Base-by-base conservation (phyloP, 2,329 filamentous ascomycete genomes). In the Ophiostoma ips region DNA sequence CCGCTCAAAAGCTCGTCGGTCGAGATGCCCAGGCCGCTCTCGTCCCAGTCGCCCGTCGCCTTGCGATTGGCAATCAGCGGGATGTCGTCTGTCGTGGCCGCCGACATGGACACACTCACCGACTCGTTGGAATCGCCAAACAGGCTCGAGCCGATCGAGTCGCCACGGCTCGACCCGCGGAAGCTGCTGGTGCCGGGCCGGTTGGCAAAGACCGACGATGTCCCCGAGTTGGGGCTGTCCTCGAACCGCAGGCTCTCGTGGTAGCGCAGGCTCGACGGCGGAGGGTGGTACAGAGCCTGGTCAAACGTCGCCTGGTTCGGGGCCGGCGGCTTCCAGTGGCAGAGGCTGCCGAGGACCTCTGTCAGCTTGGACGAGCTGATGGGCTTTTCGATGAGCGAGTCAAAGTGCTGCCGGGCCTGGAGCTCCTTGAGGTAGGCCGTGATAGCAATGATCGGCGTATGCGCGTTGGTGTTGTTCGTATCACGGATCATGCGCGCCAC, bases 341-440 rank as follows among this genome's bases (percentile, higher is more conserved):
- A 98, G 28, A 95, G 76, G 51, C 83, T 81, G 55, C 84, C 83
- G 57, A 98, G 72, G 1, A 92, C 87, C 60, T 98, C 89, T 0
- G 82, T 87, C 46, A 98, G 67, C 66, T 96, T 96, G 3, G 85
- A 84, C 40, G 87, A 82, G 36, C 90, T 96, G 34, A 94, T 94
- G 24, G 92, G 92, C 66, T 98, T 98, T 66, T 98, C 89, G 48
- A 98, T 87, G 48, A 98, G 71, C 1, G 86, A 87, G 63, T 96
- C 89, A 61, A 98, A 98, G 65, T 95, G 87, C 66, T 98, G 90
- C 3, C 87, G 87, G 53, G 89, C 88, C 58, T 92, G 89, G 2
- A 98, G 72, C 61, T 98, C 92, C 63, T 96, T 96, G n/a, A 98
- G 71, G 64, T 98, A 98, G 7, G 92, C 90, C 3, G 92, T 98